Conservation (phyloP, 192 early-diverging fungal genomes). For the Chytriomyces sp. region DNA sequence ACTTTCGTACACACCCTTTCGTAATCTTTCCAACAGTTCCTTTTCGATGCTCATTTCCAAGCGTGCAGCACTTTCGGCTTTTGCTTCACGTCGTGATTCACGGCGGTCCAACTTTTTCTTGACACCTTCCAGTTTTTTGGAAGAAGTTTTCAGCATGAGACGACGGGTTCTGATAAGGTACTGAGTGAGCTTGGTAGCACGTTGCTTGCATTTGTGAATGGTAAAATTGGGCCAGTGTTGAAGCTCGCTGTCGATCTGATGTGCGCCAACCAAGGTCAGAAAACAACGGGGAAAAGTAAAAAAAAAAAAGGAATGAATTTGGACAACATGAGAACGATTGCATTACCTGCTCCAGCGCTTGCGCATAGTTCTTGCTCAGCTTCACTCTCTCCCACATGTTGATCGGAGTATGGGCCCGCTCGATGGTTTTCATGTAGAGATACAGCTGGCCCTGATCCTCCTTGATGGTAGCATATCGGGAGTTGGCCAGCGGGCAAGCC, state of each 20-base stretch:
- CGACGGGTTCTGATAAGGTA: conserved; percentile 93
- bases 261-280: neutral
- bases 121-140: conserved; percentile 82
- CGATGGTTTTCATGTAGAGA: conserved; percentile 93
- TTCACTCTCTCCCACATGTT: conserved; percentile 92
- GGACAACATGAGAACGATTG: neutral
- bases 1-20: conserved; percentile 87
- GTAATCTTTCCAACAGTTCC: conserved; percentile 90
- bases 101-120: conserved; percentile 94
- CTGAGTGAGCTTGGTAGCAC: conserved; percentile 94
- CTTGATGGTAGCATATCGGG: conserved; percentile 91
- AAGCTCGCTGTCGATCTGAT: conserved; percentile 86
- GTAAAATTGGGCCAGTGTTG: conserved; percentile 90
- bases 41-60: conserved; percentile 93
- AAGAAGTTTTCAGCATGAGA: conserved; percentile 78
- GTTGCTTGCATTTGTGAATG: conserved; percentile 95
- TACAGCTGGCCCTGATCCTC: conserved; percentile 82
- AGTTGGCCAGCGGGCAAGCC: conserved; percentile 95
- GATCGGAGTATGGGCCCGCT: conserved; percentile 91
- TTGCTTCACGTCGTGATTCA: conserved; percentile 81
- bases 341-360: conserved; percentile 76
- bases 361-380: conserved; percentile 87
- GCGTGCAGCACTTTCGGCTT: conserved; percentile 89
- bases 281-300: neutral
- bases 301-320: conserved; percentile 13